Conservation (phyloP, 208 protist genomes). For the Porcisia deanei region DNA sequence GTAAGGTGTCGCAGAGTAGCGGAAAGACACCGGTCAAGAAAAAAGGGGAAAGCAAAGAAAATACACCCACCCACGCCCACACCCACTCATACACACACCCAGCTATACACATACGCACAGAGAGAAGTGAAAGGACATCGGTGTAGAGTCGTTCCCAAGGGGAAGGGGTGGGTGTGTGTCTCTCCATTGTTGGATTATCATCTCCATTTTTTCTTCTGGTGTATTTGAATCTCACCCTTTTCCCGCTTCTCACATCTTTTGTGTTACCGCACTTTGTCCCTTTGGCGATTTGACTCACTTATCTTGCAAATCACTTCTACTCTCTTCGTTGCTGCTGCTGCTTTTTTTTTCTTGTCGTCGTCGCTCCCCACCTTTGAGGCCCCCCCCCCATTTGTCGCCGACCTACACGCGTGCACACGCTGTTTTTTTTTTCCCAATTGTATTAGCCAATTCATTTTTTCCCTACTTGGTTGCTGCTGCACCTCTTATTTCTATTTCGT, state of each 20-base stretch:
- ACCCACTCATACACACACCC: background rate
- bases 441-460: background rate
- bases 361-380: background rate
- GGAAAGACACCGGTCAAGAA: background rate
- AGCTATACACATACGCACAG: background rate
- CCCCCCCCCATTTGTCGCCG: background rate
- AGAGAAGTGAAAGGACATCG: background rate
- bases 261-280: background rate
- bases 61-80: background rate
- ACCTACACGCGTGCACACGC: background rate
- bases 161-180: background rate
- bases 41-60: too few species aligned
- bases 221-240: background rate
- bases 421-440: background rate
- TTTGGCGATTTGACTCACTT: background rate
- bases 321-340: constrained; percentile 12
- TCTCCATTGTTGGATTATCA: background rate
- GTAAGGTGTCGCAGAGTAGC: background rate
- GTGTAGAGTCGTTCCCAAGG: background rate
- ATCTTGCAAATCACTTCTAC: background rate
- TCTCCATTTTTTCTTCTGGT: background rate
- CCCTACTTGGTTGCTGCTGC: background rate
- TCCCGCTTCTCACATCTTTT: background rate
- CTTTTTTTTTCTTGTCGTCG: constrained; percentile 4
- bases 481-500: background rate